A percentile compares a stretch with the other conserved stretches of the same genome.
Conservation (phyloP, 2,329 filamentous ascomycete genomes). For the Rosellinia necatrix region DNA sequence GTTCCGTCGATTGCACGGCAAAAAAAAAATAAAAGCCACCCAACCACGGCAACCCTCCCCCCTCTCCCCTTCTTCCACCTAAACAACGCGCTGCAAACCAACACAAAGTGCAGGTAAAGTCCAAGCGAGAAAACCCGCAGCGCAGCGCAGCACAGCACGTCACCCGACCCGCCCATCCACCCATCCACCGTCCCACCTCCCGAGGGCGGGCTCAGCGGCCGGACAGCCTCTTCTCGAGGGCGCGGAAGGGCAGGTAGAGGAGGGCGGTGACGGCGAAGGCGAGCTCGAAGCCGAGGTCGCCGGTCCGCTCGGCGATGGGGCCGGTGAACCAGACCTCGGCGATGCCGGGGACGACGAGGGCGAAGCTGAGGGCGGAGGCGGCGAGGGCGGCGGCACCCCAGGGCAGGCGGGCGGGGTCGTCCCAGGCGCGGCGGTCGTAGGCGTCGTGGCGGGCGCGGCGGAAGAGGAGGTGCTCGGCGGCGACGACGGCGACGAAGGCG, state of each 20-base stretch:
- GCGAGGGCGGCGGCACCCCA: constrained; percentile 47
- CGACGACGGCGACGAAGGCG: constrained; percentile 56
- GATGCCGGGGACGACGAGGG: constrained; percentile 63
- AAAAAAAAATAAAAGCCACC: too few relatives aligned
- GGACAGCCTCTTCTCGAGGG: constrained; percentile 39
- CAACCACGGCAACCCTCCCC: too few relatives aligned
- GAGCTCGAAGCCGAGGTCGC: constrained; percentile 70
- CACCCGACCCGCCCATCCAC: neutral
- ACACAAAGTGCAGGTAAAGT: too few relatives aligned
- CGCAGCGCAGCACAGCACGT: too few relatives aligned
- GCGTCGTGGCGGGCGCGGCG: constrained; percentile 41
- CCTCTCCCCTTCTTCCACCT: too few relatives aligned
- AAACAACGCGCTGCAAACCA: too few relatives aligned
- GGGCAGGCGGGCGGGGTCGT: constrained; percentile 45
- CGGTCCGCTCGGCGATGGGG: constrained; percentile 62
- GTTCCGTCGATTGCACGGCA: too few relatives aligned
- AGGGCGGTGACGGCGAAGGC: constrained; percentile 55
- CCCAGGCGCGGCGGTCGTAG: constrained; percentile 46
- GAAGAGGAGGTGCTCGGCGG: constrained; percentile 47
- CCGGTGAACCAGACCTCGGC: constrained; percentile 65
- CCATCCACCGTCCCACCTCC: neutral
- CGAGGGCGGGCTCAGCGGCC: constrained; percentile 21
- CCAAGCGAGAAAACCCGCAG: too few relatives aligned
- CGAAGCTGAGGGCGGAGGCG: too few relatives aligned
- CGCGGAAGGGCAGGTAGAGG: constrained; percentile 49